Percentiles rank a stretch among this genome's conserved stretches.
phyloP scores from a whole-genome alignment of 352 stramenopile species.

The Thraustochytrium striatum region DNA sequence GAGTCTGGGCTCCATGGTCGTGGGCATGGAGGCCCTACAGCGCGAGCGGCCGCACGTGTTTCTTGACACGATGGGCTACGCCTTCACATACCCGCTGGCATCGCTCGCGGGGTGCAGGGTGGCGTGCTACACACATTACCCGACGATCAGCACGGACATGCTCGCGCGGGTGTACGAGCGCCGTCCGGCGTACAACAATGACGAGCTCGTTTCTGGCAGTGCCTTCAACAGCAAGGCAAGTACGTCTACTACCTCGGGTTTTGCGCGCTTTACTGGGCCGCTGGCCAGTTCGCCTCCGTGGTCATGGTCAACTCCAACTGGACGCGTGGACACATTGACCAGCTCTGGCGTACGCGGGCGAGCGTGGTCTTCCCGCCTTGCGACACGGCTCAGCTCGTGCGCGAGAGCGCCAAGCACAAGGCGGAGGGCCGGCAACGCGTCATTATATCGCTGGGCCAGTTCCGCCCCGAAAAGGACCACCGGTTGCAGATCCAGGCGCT shows the following conservation, averaged over 20 bases:
- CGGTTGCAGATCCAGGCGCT: slow-evolving; percentile 85
- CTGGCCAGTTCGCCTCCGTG: slow-evolving; percentile 71
- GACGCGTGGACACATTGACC: slow-evolving; percentile 90
- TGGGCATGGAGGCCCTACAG: slow-evolving; percentile 79
- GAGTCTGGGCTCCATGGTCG: slow-evolving; percentile 82
- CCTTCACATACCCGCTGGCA: slow-evolving; percentile 92
- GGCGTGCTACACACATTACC: slow-evolving; percentile 97
- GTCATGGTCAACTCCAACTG: slow-evolving; percentile 97
- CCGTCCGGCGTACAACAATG: slow-evolving; percentile 87
- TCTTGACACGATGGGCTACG: slow-evolving; percentile 93
- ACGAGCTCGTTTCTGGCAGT: slow-evolving; percentile 70
- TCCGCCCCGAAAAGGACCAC: slow-evolving; percentile 98
- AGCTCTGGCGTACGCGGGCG: slow-evolving; percentile 73
- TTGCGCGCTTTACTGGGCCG: slow-evolving; percentile 78
- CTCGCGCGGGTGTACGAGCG: slow-evolving; percentile 83
- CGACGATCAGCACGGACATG: slow-evolving; percentile 99
- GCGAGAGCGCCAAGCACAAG: slow-evolving; percentile 78
- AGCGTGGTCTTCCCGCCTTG: slow-evolving; percentile 89
- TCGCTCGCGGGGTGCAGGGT: slow-evolving; percentile 75
- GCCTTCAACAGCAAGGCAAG: slow-evolving; percentile 79
- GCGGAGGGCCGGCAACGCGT: slow-evolving; percentile 68
- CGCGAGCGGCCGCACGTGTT: slow-evolving; percentile 79
- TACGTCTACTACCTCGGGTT: slow-evolving; percentile 93
- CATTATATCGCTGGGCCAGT: slow-evolving; percentile 94
- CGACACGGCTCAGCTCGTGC: slow-evolving; percentile 79